These are phyloP conservation scores for Lathyrus oleraceus DNA, from an alignment of 306 rosid genomes.

Conservation along the genomic window DNA sequence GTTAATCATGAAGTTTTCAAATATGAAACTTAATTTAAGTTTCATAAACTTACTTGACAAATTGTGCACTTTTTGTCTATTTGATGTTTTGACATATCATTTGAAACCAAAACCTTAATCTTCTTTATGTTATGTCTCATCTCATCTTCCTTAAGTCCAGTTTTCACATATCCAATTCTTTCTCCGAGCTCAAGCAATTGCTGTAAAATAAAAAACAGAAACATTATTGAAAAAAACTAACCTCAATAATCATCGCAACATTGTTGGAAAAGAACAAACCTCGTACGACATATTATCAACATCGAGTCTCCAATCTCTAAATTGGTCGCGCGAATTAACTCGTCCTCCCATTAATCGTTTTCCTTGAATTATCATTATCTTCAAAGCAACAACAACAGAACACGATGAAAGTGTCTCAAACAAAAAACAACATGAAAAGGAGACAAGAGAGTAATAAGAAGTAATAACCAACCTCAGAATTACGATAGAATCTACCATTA, in stretches of 20 bases:
- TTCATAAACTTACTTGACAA: slow-evolving; percentile 72
- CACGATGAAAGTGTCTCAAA: background rate
- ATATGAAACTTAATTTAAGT: background rate
- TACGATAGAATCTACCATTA: slow-evolving; percentile 57
- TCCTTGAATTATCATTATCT: slow-evolving; percentile 83
- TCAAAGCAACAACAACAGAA: slow-evolving; percentile 36
- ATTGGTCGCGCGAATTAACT: slow-evolving; percentile 60
- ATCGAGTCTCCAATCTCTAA: slow-evolving; percentile 89
- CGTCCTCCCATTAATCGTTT: slow-evolving; percentile 77
- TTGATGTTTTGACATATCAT: slow-evolving; percentile 55
- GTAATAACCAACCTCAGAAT: slow-evolving; percentile 59
- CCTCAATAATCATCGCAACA: background rate
- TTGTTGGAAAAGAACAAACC: slow-evolving; percentile 41
- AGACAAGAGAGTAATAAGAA: no score
- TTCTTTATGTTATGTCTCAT: slow-evolving; percentile 59
- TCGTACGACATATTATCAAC: slow-evolving; percentile 94
- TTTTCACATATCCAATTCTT: slow-evolving; percentile 83
- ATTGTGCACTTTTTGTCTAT: slow-evolving; percentile 75
- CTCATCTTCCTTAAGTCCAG: slow-evolving; percentile 88
- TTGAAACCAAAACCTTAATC: slow-evolving; percentile 45
- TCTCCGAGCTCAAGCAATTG: slow-evolving; percentile 89
- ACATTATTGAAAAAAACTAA: background rate
- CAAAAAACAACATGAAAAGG: slow-evolving; percentile 5
- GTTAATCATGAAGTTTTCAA: background rate
- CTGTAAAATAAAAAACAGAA: slow-evolving; percentile 34